Evolutionary conservation across 768 basidiomycete species (phyloP).

Genomic region (Lactarius sp.): DNA sequence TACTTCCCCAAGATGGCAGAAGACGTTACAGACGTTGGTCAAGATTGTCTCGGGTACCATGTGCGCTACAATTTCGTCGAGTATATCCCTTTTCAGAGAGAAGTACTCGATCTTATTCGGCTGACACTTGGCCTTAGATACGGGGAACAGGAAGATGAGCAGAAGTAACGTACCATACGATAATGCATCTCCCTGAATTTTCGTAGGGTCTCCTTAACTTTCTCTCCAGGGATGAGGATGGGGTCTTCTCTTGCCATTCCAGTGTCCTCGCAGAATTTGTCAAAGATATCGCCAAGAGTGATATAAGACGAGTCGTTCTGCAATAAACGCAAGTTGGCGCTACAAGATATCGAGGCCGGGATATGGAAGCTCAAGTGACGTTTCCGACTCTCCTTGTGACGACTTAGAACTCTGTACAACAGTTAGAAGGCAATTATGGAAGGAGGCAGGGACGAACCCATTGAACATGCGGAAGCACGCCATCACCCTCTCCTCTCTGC

Average conservation of each 20-base stretch:
- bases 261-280: slow-evolving; percentile 72
- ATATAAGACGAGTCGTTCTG: slow-evolving; percentile 91
- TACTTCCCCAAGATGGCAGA: not conserved
- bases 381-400: slow-evolving; percentile 90
- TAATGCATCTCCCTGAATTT: slow-evolving; percentile 46
- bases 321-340: slow-evolving; percentile 76
- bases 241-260: slow-evolving; percentile 86
- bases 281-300: slow-evolving; percentile 89
- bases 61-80: slow-evolving; percentile 84
- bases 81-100: slow-evolving; percentile 73
- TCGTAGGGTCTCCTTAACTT: slow-evolving; percentile 63
- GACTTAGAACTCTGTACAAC: slow-evolving; percentile 61
- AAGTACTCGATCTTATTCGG: slow-evolving; percentile 60
- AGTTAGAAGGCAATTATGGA: not conserved
- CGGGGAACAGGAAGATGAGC: not conserved
- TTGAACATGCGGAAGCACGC: slow-evolving; percentile 95
- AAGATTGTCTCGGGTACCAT: slow-evolving; percentile 88
- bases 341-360: slow-evolving; percentile 80
- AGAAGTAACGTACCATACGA: slow-evolving; percentile 37
- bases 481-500: slow-evolving; percentile 89
- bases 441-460: slow-evolving; percentile 42
- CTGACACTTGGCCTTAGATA: slow-evolving; percentile 32
- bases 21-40: slow-evolving; percentile 52
- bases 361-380: slow-evolving; percentile 89
- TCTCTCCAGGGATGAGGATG: slow-evolving; percentile 78